Evolutionary conservation across 768 basidiomycete genomes (phyloP), one percentile per base, ranked within the genome.

Genomic region (Pleurotus eryngii): DNA sequence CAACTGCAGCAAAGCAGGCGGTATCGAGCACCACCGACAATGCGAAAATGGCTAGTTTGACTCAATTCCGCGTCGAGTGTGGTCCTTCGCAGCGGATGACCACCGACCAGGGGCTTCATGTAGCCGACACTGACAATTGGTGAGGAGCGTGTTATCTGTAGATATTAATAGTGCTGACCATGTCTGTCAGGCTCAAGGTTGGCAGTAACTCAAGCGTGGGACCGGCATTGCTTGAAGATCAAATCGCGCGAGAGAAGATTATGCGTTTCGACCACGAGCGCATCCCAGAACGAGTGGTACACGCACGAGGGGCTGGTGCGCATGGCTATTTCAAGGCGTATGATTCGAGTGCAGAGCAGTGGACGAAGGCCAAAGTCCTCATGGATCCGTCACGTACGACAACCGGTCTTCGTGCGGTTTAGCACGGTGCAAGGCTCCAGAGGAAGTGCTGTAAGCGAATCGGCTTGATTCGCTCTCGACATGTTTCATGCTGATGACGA

Each of bases 211-310:
- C 70, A 22, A 70, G 73, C 39, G 74, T 76, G 2, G 94, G 92
- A 0, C 88, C 92, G 1, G 81, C 82, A 22, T 74, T 92, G 6
- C 78, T 95, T n/a, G 90, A 91, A 65, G 89, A 90, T 65, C 85
- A 88, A 57, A 79, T 89, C 60, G 80, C 79, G 4, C 81, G 87
- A 61, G 86, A 89, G 74, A 90, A 91, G 70, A 82, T 92, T 27
- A 81, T 82, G 54, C 81, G 85, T 12, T 94, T 92, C 64, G 91
- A 93, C 66, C 91, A 92, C 65, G 92, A 95, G 68, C 87, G 91
- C 40, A 94, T 95, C 55, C 92, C 93, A 0, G 92, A 92, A 75
- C 89, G 90, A 46, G 85, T 87, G 8, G 86, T 87, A 6, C 79
- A 80, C 65, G 85, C 89, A 46, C 83, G 89, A 12, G 89, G 88